phyloP scores from a whole-genome alignment of 1,284 basidiomycete species.

The Trametes polyzona region DNA sequence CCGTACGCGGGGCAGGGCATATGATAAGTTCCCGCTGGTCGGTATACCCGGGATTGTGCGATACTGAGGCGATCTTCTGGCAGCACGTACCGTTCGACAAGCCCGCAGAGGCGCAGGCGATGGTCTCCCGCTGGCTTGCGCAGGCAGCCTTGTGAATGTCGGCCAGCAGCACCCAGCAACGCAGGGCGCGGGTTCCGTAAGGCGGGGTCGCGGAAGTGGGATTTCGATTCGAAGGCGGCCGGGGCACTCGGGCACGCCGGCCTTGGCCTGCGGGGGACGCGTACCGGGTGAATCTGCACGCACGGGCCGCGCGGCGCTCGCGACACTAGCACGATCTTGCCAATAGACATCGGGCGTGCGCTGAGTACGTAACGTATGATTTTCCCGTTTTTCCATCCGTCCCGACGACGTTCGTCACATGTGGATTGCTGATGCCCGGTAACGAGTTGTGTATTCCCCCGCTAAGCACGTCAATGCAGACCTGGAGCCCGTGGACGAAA shows the following conservation, averaged over 20 bases:
- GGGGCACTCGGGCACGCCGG: slow-evolving; percentile 7
- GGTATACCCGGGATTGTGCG: slow-evolving; percentile 2
- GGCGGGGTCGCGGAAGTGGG: background rate
- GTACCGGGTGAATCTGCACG: too few relatives aligned
- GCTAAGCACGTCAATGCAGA: too few relatives aligned
- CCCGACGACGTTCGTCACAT: too few relatives aligned
- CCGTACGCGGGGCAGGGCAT: slow-evolving; percentile 66
- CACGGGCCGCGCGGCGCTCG: too few relatives aligned
- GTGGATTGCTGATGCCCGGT: too few relatives aligned
- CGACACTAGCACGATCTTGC: too few relatives aligned
- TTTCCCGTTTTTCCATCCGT: background rate
- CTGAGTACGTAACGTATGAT: too few relatives aligned
- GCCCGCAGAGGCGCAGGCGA: slow-evolving; percentile 57
- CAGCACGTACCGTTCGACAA: slow-evolving; percentile 68
- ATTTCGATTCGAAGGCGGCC: background rate
- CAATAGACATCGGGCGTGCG: too few relatives aligned
- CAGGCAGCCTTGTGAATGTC: slow-evolving; percentile 45
- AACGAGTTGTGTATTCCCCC: too few relatives aligned
- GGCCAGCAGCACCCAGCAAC: too few relatives aligned
- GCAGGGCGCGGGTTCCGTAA: too few relatives aligned
- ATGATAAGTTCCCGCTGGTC: slow-evolving; percentile 60
- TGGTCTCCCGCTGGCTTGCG: slow-evolving; percentile 65
- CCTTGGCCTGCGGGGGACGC: background rate
- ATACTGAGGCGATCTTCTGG: slow-evolving; percentile 29
- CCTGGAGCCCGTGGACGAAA: too few relatives aligned